Evolutionary conservation across 129 eudicot species (phyloP).

Genomic region (Artemisia tridentata): DNA sequence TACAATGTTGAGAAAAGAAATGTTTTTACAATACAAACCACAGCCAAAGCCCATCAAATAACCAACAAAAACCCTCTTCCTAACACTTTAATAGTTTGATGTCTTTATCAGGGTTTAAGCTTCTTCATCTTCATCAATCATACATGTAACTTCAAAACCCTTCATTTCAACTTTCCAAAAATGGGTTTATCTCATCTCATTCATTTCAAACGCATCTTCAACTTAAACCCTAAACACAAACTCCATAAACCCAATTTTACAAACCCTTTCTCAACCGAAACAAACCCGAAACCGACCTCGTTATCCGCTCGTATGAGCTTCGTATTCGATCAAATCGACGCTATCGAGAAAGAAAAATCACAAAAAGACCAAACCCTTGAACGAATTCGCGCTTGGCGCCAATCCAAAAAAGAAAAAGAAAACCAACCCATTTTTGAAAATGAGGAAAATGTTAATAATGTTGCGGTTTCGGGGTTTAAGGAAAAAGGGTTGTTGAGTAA

Average conservation of each 20-base stretch:
- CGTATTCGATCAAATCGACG: conserved; percentile 92
- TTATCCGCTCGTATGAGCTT: conserved; percentile 94
- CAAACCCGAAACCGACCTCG: conserved; percentile 55
- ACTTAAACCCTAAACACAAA: conserved; percentile 1
- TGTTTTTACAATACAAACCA: no score
- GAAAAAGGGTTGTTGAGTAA: conserved; percentile 29
- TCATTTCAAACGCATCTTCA: conserved; percentile 29
- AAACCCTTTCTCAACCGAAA: conserved; percentile 34
- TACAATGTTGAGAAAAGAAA: no score
- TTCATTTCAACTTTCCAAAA: conserved; percentile 5
- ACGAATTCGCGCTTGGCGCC: conserved; percentile 92
- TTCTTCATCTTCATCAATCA: no score
- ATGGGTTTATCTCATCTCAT: conserved; percentile 51
- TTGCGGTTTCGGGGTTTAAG: conserved; percentile 21
- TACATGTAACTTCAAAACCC: conserved; percentile 4
- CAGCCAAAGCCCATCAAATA: no score
- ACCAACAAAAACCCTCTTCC: no score
- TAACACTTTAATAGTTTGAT: no score
- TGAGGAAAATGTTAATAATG: background rate
- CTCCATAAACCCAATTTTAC: conserved; percentile 21
- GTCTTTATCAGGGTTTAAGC: no score
- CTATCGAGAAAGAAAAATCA: conserved; percentile 66
- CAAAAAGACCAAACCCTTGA: conserved; percentile 86
- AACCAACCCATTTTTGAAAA: background rate
- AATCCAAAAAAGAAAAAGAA: conserved; percentile 47